Base-by-base conservation (phyloP, 495 filamentous ascomycete genomes). In the Penicillium dipodomyicola region DNA sequence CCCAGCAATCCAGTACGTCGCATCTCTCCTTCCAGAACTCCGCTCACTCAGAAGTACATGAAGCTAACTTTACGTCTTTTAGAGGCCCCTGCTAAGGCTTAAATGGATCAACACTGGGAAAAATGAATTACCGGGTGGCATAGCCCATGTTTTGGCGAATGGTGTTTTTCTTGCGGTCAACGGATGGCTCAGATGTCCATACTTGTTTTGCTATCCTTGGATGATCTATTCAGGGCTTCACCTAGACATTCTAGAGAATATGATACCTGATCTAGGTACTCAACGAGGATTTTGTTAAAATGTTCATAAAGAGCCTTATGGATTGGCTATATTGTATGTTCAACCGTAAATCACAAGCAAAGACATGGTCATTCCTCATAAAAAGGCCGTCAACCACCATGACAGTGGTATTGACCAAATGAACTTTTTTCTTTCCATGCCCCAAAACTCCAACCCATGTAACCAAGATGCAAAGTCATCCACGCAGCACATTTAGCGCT, bases 1-100 rank as follows among this genome's bases (percentile, higher is more conserved):
- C 86, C 40, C 90, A 96, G 81, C 85, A 91, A 74, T 80, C 89
- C 50, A 69, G 72, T 75, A 71, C 46, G 69, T 33, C 46, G 33
- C 22, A 41, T 12, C 14, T 29, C 12, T 8, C 3, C n/a, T 5
- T 10, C 43, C 14, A 17, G 17, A 19, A 29, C 14, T 40, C 10
- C 1, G 22, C 3, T 15, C 15, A n/a, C 10, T 33, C 19, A 7
- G n/a, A 20, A 32, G 7, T 27, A 19, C 7, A 30, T 11, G 12
- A 20, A 29, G 52, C 65, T 70, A 57, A 72, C 20, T 10, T 27
- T 7, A 20, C 15, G 23, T 25, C 2, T 37, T 60, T 64, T 69
- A 76, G 60, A 67, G 67, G 47, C 29, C 30, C 41, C 52, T 61
- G 63, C 68, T 37, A 62, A 68, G 63, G 47, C 68, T 58, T 76